A percentile compares a stretch with the other conserved stretches of the same genome.
Evolutionary conservation across 345 rosid genomes (phyloP).

Genomic region (Salix purpurea): DNA sequence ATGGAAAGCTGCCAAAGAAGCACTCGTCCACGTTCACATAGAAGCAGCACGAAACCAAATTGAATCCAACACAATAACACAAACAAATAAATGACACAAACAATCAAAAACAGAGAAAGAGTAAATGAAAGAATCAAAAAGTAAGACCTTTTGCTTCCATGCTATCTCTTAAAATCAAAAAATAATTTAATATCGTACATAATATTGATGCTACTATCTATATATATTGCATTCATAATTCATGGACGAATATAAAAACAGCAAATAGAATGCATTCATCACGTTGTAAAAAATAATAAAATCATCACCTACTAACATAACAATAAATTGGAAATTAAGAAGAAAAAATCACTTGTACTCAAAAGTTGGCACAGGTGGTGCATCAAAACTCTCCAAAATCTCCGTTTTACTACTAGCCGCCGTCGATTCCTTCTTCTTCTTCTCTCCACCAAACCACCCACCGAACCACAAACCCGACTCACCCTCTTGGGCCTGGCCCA

Average conservation of each 20-base stretch:
- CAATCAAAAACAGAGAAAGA: not conserved
- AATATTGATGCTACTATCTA: too few species aligned
- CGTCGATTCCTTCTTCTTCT: not conserved
- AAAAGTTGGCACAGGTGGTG: too few species aligned
- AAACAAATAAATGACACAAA: not conserved
- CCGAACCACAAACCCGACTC: not conserved
- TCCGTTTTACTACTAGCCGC: too few species aligned
- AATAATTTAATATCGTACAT: too few species aligned
- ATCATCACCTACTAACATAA: too few species aligned
- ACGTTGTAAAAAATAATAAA: too few species aligned
- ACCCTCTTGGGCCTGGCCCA: not conserved
- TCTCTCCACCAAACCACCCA: not conserved
- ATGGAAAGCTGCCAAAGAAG: not conserved
- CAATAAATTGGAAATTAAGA: too few species aligned
- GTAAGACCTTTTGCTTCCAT: not conserved
- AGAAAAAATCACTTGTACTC: too few species aligned
- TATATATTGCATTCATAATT: too few species aligned
- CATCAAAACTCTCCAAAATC: too few species aligned
- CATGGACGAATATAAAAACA: too few species aligned
- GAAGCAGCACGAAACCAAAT: not conserved
- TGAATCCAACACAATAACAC: not conserved
- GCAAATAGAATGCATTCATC: too few species aligned
- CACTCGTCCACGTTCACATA: not conserved
- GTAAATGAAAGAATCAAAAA: not conserved
- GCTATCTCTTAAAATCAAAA: not conserved